A percentile compares a stretch with the other conserved stretches of the same genome.
phyloP scores from a whole-genome alignment of 2,329 filamentous ascomycete species.

The Leptographium wingfieldii region DNA sequence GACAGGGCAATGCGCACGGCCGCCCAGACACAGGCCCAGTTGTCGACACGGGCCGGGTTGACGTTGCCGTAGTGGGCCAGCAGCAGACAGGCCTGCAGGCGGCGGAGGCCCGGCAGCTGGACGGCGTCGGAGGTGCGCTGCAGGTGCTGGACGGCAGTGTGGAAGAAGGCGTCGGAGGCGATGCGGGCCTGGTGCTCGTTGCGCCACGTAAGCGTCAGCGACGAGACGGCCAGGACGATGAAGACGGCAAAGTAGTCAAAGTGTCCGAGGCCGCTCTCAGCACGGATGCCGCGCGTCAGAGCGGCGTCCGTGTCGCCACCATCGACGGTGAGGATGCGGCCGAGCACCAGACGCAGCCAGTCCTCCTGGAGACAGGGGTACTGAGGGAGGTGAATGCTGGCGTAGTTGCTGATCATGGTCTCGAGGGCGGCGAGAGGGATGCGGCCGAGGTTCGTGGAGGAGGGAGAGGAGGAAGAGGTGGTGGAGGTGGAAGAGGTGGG shows the following conservation, averaged over 20 bases:
- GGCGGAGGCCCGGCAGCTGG: neutral
- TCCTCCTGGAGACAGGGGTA: neutral
- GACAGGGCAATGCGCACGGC: neutral
- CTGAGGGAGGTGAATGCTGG: neutral
- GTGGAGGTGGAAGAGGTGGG: neutral
- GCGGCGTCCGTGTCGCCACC: conserved; percentile 1
- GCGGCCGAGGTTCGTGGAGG: neutral
- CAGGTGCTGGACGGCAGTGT: conserved; percentile 1
- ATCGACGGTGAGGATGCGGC: neutral
- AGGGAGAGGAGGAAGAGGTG: neutral
- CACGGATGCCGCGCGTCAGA: neutral
- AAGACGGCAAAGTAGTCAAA: conserved; percentile 4
- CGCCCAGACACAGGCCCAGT: neutral
- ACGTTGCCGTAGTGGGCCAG: conserved; percentile 2
- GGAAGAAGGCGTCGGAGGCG: conserved; percentile 2
- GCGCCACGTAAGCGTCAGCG: neutral
- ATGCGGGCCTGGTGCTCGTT: neutral
- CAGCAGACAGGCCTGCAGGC: conserved; percentile 2
- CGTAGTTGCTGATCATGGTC: conserved; percentile 1
- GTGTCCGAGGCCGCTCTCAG: neutral
- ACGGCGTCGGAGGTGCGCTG: neutral
- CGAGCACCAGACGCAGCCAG: neutral
- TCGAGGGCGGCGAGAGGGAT: conserved; percentile 1
- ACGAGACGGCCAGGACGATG: neutral
- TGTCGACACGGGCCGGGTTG: neutral